Evolutionary conservation across 495 filamentous ascomycete species (phyloP).

Genomic region (Hyphodiscus hymeniophilus): DNA sequence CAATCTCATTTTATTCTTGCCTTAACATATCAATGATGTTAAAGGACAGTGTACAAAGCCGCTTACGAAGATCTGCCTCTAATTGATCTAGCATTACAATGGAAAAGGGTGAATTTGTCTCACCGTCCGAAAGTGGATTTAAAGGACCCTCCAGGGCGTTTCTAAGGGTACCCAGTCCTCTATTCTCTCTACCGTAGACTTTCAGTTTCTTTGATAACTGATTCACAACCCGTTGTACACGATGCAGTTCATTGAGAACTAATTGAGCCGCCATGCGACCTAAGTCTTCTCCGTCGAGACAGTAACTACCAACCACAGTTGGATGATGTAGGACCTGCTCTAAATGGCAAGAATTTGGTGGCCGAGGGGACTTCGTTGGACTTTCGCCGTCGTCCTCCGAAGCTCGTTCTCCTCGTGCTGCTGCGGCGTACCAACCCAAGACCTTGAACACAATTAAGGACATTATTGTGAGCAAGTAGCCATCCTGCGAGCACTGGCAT

Average conservation of each 20-base stretch:
- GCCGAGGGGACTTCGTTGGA: neutral
- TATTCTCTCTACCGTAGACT: neutral
- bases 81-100: neutral
- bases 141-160: neutral
- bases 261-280: constrained; percentile 28
- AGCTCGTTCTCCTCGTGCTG: neutral
- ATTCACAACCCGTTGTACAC: constrained; percentile 29
- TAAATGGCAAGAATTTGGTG: neutral
- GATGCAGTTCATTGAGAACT: constrained; percentile 33
- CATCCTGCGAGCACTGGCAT: constrained; percentile 6
- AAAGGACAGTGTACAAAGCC: neutral
- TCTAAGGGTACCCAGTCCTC: neutral
- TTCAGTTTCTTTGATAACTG: constrained; percentile 5
- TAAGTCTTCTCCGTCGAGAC: constrained; percentile 20
- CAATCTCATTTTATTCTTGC: neutral
- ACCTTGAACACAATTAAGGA: constrained; percentile 9
- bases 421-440: neutral
- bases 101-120: constrained; percentile 1
- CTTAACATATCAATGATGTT: neutral
- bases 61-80: constrained; percentile 4
- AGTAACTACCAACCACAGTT: constrained; percentile 19
- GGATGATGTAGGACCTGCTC: neutral
- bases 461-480: constrained; percentile 7
- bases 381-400: neutral
- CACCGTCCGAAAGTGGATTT: neutral